Evolutionary conservation across 2,329 filamentous ascomycete genomes (phyloP).

Genomic region (Gremmenia infestans): DNA sequence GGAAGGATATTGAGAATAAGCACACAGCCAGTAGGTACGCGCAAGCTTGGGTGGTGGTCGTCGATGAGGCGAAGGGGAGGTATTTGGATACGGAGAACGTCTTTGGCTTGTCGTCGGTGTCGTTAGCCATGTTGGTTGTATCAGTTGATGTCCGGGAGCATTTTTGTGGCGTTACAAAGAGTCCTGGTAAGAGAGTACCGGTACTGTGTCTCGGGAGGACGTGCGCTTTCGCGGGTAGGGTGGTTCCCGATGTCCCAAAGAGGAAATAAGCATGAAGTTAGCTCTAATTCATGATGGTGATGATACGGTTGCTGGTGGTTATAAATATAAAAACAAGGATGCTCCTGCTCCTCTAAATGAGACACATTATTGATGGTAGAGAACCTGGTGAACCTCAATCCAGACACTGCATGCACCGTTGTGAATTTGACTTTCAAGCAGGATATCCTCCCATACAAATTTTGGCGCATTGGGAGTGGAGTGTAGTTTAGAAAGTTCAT

Average conservation of each 20-base stretch:
- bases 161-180: background rate
- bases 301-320: no score
- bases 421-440: no score
- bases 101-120: background rate
- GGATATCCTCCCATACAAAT: no score
- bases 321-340: no score
- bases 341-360: no score
- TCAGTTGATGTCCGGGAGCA: background rate
- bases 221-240: background rate
- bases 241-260: background rate
- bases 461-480: no score
- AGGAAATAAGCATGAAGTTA: background rate
- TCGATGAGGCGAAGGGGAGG: slow-evolving; percentile 52
- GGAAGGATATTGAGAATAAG: slow-evolving; percentile 82
- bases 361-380: no score
- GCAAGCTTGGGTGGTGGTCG: slow-evolving; percentile 57
- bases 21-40: slow-evolving; percentile 79
- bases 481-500: no score
- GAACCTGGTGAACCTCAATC: no score
- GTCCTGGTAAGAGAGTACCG: background rate
- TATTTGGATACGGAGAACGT: slow-evolving; percentile 24
- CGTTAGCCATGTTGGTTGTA: slow-evolving; percentile 1
- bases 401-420: no score
- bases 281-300: background rate
- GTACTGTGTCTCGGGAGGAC: background rate